Base-by-base conservation (phyloP, 2,329 filamentous ascomycete species). In the Arthroderma sp. region DNA sequence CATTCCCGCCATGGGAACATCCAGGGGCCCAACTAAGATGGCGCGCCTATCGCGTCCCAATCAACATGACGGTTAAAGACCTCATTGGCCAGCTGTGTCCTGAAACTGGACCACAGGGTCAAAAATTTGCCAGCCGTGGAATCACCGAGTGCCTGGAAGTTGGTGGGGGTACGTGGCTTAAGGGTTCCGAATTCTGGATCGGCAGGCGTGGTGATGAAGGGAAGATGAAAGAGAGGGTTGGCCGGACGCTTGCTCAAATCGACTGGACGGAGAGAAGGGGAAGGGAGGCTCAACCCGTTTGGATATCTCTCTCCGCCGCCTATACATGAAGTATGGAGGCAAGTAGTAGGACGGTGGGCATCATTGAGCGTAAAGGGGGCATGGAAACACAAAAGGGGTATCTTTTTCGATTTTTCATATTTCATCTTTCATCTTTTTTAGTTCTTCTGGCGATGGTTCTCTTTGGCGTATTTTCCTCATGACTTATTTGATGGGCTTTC, bases 31-130 rank as follows among this genome's bases (percentile, higher is more conserved):
- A 49, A 63, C 51, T 74, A 32, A 56, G 63, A 0, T 74, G 75
- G 54, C 64, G 69, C 41, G 68, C 71, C 0, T 65, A 69, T 29
- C 69, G 74, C 40, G 71, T 79, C 0, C 75, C 78, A 0, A 64
- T 64, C 32, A 69, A 63, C 43, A 72, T 71, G 1, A 75, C 69
- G 0, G 56, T 82, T 8, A 69, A 62, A 0, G 73, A 80, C 43
- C 58, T 83, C 9, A 66, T 83, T 53, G 65, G 68, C 49, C 71
- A 75, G 0, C 73, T 81, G 32, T 78, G 78, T 0, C 76, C 74
- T 36, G 61, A 56, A 4, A 78, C 80, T 51, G 56, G 66, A 0
- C 50, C 48, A 3, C 34, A 49, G 7, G 41, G 38, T 2, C 39
- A 53, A 37, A 33, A 46, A n/a, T 47, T 48, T 29, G 53, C 59